phyloP scores from a whole-genome alignment of 148 eudicot species.

The Vaccinium macrocarpon region DNA sequence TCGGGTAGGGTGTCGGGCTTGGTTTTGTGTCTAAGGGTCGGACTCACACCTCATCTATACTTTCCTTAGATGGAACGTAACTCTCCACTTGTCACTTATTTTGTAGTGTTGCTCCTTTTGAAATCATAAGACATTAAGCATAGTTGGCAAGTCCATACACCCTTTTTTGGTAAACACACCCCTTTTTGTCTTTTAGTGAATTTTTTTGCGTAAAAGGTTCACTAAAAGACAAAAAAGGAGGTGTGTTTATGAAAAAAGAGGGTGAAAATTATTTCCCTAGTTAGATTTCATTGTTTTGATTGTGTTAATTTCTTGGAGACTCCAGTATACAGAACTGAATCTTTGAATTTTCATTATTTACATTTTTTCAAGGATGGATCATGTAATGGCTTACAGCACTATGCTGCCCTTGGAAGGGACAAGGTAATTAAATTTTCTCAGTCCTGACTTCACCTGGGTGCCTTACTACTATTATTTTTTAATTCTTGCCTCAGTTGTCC shows the following conservation, averaged over 20 bases:
- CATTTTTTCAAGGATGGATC: slow-evolving; percentile 74
- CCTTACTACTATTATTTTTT: background rate
- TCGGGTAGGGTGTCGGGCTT: background rate
- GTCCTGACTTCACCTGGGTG: background rate
- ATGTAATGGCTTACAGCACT: slow-evolving; percentile 96
- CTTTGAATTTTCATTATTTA: background rate
- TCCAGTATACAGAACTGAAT: background rate
- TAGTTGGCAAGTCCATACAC: background rate
- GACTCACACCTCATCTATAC: background rate
- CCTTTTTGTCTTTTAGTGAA: too few species aligned
- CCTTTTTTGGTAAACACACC: too few species aligned
- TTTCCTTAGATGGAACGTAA: background rate
- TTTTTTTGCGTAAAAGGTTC: too few species aligned
- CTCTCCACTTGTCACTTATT: background rate
- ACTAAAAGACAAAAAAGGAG: too few species aligned
- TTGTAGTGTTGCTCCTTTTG: background rate
- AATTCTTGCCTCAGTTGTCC: background rate
- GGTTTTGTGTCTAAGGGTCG: background rate
- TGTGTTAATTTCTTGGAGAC: slow-evolving; percentile 5
- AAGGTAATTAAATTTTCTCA: slow-evolving; percentile 52
- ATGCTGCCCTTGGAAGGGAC: slow-evolving; percentile 99
- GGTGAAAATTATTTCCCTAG: too few species aligned
- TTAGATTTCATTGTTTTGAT: background rate
- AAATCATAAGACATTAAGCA: background rate
- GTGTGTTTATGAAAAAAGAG: too few species aligned